These are phyloP conservation scores for Candida loeiensis DNA, from an alignment of 805 yeast species.

Conservation along the genomic window DNA sequence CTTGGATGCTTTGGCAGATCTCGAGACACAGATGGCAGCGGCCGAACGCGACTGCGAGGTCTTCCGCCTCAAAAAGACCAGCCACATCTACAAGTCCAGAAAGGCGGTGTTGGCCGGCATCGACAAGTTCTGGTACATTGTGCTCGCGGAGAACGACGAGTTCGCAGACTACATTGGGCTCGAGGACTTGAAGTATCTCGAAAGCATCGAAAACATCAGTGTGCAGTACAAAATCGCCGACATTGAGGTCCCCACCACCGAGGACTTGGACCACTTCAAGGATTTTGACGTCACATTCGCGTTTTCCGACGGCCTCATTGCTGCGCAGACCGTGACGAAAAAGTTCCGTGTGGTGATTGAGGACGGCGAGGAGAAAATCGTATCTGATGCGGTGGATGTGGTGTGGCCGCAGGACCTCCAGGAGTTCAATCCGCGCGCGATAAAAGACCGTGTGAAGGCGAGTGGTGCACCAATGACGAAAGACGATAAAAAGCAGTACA, in stretches of 20 bases:
- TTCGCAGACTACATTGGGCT: constrained; percentile 75
- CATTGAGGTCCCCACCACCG: constrained; percentile 13
- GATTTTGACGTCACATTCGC: constrained; percentile 59
- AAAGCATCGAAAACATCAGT: constrained; percentile 58
- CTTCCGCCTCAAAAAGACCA: constrained; percentile 49
- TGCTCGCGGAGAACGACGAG: constrained; percentile 77
- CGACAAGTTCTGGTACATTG: constrained; percentile 85
- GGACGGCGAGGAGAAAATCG: constrained; percentile 53
- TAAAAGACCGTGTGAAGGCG: constrained; percentile 32
- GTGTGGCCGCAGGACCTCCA: constrained; percentile 68
- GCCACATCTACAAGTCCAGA: constrained; percentile 56
- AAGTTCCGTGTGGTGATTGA: constrained; percentile 48
- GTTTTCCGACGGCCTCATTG: constrained; percentile 49
- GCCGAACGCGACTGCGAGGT: constrained; percentile 62
- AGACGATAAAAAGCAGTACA: constrained; percentile 57
- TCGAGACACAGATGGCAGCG: constrained; percentile 55
- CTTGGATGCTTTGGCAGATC: constrained; percentile 47
- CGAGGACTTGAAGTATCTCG: constrained; percentile 75
- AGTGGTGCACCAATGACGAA: constrained; percentile 33
- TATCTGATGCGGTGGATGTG: constrained; percentile 52
- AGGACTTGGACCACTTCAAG: constrained; percentile 37
- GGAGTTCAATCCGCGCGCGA: constrained; percentile 50
- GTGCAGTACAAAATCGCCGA: constrained; percentile 50
- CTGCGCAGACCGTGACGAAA: constrained; percentile 60
- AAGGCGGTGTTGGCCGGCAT: constrained; percentile 49